phyloP scores from a whole-genome alignment of 148 eudicot species.

The Amaranthus palmeri region DNA sequence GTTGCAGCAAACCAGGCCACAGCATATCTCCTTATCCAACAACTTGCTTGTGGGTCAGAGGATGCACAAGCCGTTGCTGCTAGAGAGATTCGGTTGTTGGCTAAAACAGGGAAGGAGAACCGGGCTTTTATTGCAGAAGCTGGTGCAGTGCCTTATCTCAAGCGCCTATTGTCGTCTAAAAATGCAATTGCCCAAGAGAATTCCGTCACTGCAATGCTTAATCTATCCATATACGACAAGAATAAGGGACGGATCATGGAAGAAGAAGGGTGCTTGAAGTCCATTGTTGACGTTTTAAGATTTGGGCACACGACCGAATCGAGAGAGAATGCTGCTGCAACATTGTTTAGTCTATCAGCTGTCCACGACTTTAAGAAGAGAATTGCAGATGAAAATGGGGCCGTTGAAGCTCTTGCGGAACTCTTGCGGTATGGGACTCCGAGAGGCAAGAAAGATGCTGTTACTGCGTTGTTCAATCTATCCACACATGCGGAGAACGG shows the following conservation, averaged over 20 bases:
- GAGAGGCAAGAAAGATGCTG: constrained; percentile 82
- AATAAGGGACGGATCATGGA: constrained; percentile 64
- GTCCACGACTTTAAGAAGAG: constrained; percentile 72
- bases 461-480: constrained; percentile 76
- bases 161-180: constrained; percentile 45
- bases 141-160: constrained; percentile 72
- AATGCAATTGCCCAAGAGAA: constrained; percentile 78
- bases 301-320: constrained; percentile 69
- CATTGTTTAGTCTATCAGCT: constrained; percentile 83
- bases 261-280: constrained; percentile 61
- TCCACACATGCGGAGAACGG: constrained; percentile 63
- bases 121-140: constrained; percentile 85
- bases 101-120: constrained; percentile 77
- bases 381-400: constrained; percentile 60
- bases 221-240: constrained; percentile 69
- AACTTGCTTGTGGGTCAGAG: constrained; percentile 61
- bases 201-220: constrained; percentile 84
- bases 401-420: constrained; percentile 58
- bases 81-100: constrained; percentile 66
- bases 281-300: constrained; percentile 55
- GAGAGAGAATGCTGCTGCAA: constrained; percentile 90
- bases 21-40: constrained; percentile 50
- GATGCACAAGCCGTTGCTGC: constrained; percentile 67
- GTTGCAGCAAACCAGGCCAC: constrained; percentile 77
- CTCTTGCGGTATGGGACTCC: constrained; percentile 57